Base-by-base conservation (phyloP, 805 yeast genomes). In the Candida corydali region DNA sequence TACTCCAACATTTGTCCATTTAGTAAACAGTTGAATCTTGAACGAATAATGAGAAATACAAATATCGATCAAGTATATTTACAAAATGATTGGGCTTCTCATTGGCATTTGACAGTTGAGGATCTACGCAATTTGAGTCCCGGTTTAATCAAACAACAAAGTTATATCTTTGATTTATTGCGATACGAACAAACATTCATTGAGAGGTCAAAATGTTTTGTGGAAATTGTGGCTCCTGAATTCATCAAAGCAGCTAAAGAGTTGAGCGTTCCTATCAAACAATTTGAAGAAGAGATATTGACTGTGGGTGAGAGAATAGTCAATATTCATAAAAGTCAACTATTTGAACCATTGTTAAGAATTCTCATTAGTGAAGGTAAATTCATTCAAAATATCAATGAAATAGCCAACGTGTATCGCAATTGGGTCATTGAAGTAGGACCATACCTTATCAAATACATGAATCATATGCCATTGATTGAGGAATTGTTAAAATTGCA, bases 131-230 rank as follows among this genome's bases (percentile, higher is more conserved):
- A 64, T n/a, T 59, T 76, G 6, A 78, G 71, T 36, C 70, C 70
- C 8, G 55, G 58, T 8, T 75, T 77, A 37, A 65, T 78, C n/a
- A 77, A 76, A 48, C 69, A 78, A 25, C 95, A 86, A 53, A 80
- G 86, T 38, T 78, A 80, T 39, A 72, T 85, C 3, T 87, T 82
- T 57, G 95, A 86, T 52, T 61, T 86, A 32, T 75, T 86, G 19
- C 68, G 78, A 38, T 73, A 78, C 32, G 95, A 86, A 45, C 86
- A 82, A 47, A 71, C 77, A 12, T 82, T 82, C 36, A 71, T 85
- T 17, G 78, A 75, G 33, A 72, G 86, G 50, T 81, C 88, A 2
- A 69, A 71, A 42, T 76, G 82, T 3, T 81, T 85, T 36, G 64
- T 82, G 3, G 75, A 74, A 24, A 38, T 52, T 5, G 71, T 64